A percentile compares a stretch with the other conserved stretches of the same genome.
phyloP scores from a whole-genome alignment of 208 protist genomes.

The Trichomonas tenax region DNA sequence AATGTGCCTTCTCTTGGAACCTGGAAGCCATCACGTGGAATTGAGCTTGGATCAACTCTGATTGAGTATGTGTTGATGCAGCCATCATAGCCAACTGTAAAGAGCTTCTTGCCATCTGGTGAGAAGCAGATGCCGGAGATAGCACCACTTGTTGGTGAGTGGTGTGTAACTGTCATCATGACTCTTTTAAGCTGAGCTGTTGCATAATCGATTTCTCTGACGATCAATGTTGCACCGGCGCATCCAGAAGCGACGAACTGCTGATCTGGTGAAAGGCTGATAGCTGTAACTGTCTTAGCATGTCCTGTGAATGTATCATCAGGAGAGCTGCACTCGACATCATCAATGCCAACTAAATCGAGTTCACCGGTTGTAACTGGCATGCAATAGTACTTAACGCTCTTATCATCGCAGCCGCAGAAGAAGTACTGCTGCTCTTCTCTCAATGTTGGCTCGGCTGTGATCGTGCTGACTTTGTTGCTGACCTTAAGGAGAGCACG shows the following conservation, averaged over 20 bases:
- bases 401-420: slow-evolving; percentile 1
- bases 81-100: not conserved
- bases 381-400: slow-evolving; percentile 15
- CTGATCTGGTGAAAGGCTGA: not conserved
- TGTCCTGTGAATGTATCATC: slow-evolving; percentile 2
- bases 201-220: not conserved
- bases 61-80: slow-evolving; percentile 10
- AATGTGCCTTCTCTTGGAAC: not conserved
- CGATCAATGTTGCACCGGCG: not conserved
- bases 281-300: not conserved
- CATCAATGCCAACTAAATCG: not conserved
- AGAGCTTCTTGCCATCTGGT: not conserved
- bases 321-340: not conserved
- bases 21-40: not conserved
- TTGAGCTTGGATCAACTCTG: not conserved
- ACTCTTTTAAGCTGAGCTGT: not conserved
- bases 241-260: not conserved
- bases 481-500: not conserved
- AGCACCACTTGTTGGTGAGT: not conserved
- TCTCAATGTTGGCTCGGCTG: not conserved
- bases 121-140: not conserved
- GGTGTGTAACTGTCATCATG: not conserved
- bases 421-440: slow-evolving; percentile 20
- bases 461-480: not conserved
- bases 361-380: not conserved